These are phyloP conservation scores for Anthracocystis walkeri DNA, from an alignment of 1,284 basidiomycete genomes.

Conservation along the genomic window DNA sequence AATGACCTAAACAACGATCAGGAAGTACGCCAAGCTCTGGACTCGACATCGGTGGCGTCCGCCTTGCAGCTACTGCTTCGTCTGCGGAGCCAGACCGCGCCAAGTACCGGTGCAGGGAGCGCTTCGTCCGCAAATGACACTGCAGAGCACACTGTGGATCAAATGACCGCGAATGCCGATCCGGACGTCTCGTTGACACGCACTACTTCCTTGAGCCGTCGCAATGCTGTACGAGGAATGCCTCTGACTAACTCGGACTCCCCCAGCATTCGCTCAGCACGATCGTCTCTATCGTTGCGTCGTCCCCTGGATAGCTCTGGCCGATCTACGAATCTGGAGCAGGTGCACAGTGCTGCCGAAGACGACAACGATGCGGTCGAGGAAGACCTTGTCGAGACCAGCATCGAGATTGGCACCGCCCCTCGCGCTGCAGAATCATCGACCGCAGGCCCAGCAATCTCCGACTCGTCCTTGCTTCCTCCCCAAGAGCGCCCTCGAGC, in stretches of 20 bases:
- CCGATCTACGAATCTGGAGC: not conserved
- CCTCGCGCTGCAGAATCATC: constrained; percentile 8
- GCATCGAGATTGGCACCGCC: constrained; percentile 26
- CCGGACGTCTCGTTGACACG: constrained; percentile 40
- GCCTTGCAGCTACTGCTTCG: constrained; percentile 14
- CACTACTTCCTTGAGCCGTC: constrained; percentile 30
- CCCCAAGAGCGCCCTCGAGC: constrained; percentile 18
- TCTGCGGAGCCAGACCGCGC: not conserved
- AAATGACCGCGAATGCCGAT: constrained; percentile 9
- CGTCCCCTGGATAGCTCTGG: constrained; percentile 4
- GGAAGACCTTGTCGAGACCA: constrained; percentile 29
- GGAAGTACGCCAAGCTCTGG: constrained; percentile 21
- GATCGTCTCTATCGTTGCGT: constrained; percentile 23
- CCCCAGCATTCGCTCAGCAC: constrained; percentile 31
- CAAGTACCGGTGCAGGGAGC: not conserved
- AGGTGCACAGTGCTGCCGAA: not conserved
- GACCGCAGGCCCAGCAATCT: not conserved
- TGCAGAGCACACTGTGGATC: not conserved
- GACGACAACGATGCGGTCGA: constrained; percentile 20
- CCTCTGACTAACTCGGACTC: constrained; percentile 26
- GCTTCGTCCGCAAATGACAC: not conserved
- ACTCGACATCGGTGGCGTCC: constrained; percentile 9
- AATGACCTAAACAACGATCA: constrained; percentile 26
- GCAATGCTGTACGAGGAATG: constrained; percentile 41
- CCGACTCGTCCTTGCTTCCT: constrained; percentile 9